Conservation (phyloP, 176 grass and related monocot genomes). For the Triticum urartu region DNA sequence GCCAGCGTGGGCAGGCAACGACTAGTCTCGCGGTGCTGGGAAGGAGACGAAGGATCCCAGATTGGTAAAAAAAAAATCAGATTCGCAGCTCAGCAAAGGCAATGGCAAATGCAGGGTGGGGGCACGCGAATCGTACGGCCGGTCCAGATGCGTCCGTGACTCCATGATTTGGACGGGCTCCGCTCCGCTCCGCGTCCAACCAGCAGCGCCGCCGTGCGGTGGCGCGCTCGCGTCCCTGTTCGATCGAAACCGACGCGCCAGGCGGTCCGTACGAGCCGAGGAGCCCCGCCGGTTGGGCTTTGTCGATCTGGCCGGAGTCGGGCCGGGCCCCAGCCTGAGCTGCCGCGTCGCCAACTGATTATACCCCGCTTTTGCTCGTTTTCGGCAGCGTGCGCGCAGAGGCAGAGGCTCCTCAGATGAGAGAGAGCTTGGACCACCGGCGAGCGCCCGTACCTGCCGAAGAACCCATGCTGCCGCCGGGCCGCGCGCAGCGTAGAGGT, state of each 20-base stretch:
- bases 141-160: background rate
- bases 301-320: background rate
- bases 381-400: background rate
- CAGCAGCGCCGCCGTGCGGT: conserved; percentile 1
- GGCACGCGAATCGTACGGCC: background rate
- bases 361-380: background rate
- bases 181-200: background rate
- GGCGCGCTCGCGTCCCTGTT: background rate
- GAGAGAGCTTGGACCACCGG: background rate
- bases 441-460: background rate
- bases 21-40: background rate
- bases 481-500: background rate
- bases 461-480: background rate
- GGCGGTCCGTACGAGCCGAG: background rate
- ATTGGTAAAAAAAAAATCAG: no score
- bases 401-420: background rate
- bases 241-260: background rate
- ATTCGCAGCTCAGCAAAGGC: background rate
- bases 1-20: no score
- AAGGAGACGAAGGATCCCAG: background rate
- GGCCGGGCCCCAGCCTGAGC: background rate
- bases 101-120: background rate
- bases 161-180: background rate
- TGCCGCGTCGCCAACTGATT: background rate
- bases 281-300: background rate